Conservation (phyloP, 768 basidiomycete genomes). For the Rhizopogon vesiculosus region DNA sequence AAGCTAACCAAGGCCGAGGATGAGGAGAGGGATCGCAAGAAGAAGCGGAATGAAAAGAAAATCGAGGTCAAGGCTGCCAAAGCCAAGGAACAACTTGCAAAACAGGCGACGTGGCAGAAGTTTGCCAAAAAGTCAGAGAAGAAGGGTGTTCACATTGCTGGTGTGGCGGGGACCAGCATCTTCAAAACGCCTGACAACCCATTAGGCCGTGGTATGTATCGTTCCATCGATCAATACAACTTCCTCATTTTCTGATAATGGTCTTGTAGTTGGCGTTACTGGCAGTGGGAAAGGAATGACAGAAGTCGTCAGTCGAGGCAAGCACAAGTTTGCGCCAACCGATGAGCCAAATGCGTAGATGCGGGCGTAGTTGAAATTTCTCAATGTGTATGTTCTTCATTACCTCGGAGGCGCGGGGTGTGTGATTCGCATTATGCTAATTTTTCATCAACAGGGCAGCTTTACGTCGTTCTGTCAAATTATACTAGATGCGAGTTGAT, state of each 20-base stretch:
- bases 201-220: conserved; percentile 66
- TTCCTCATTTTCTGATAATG: conserved; percentile 11
- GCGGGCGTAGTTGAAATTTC: neutral
- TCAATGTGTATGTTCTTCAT: conserved; percentile 5
- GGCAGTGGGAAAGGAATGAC: conserved; percentile 91
- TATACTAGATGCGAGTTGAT: conserved; percentile 20
- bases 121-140: conserved; percentile 93
- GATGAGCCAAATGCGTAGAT: conserved; percentile 39
- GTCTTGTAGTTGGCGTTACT: conserved; percentile 74
- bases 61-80: conserved; percentile 77
- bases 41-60: conserved; percentile 96
- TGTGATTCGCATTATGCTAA: conserved; percentile 5
- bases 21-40: conserved; percentile 83
- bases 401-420: neutral
- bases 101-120: conserved; percentile 90
- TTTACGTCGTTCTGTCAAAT: conserved; percentile 14
- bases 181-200: conserved; percentile 96
- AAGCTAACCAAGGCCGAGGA: conserved; percentile 79
- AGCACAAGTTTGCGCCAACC: conserved; percentile 65
- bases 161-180: conserved; percentile 83
- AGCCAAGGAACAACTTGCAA: conserved; percentile 80
- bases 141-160: conserved; percentile 89
- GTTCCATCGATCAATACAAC: conserved; percentile 10
- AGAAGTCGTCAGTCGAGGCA: conserved; percentile 57
- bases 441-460: conserved; percentile 6